Evolutionary conservation across 2,329 filamentous ascomycete species (phyloP).

Genomic region (Claviceps lovelessii): DNA sequence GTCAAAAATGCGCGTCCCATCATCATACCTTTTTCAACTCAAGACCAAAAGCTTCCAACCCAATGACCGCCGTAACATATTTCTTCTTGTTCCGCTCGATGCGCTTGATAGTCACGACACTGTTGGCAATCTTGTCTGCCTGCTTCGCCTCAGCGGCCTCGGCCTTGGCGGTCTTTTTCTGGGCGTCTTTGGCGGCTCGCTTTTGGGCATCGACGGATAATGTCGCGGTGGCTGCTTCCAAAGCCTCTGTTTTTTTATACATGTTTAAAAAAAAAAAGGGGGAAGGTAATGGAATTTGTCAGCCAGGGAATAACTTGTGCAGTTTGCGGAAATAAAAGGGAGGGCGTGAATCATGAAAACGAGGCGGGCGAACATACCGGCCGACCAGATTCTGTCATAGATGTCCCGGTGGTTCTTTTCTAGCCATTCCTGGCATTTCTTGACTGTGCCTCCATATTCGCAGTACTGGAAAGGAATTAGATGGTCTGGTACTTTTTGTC

Average conservation of each 20-base stretch:
- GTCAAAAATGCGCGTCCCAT: neutral
- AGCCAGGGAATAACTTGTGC: neutral
- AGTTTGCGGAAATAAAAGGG: neutral
- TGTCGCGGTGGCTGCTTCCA: constrained; percentile 70
- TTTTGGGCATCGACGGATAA: constrained; percentile 87
- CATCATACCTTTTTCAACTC: constrained; percentile 68
- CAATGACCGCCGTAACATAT: constrained; percentile 83
- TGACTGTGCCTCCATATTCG: constrained; percentile 91
- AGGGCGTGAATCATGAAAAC: neutral
- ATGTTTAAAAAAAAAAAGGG: neutral
- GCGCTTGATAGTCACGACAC: constrained; percentile 81
- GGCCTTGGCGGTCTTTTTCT: constrained; percentile 93
- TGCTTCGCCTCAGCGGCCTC: constrained; percentile 74
- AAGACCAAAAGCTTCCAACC: constrained; percentile 77
- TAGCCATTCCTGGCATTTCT: constrained; percentile 97
- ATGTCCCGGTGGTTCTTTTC: constrained; percentile 57
- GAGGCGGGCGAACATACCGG: constrained; percentile 39
- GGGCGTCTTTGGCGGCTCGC: constrained; percentile 86
- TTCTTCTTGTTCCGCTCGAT: constrained; percentile 98
- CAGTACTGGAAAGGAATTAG: constrained; percentile 55
- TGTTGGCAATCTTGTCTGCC: constrained; percentile 66
- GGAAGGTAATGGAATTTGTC: neutral
- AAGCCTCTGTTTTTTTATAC: constrained; percentile 42
- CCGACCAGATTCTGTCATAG: constrained; percentile 71
- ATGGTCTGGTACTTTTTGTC: neutral